These are phyloP conservation scores for Ogataea pignaliae DNA, from an alignment of 805 yeast species.

Conservation along the genomic window DNA sequence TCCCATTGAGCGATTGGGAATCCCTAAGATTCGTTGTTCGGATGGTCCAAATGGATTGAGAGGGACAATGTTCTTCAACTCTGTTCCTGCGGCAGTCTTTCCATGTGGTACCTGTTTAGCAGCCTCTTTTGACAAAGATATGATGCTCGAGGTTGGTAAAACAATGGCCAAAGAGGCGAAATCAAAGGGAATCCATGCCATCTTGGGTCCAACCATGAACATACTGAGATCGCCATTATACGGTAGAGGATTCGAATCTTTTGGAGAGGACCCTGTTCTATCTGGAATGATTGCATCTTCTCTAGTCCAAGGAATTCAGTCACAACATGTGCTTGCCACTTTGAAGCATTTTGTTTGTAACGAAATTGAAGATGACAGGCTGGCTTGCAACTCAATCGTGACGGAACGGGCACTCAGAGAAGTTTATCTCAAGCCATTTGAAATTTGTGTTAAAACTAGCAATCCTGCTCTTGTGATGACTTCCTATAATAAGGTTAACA, in stretches of 20 bases:
- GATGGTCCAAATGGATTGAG: slow-evolving; percentile 50
- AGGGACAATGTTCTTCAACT: slow-evolving; percentile 39
- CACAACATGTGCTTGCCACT: slow-evolving; percentile 48
- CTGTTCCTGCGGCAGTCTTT: slow-evolving; percentile 41
- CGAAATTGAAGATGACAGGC: slow-evolving; percentile 57
- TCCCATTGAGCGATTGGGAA: slow-evolving; percentile 29
- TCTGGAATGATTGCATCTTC: slow-evolving; percentile 44
- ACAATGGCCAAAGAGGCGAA: slow-evolving; percentile 44
- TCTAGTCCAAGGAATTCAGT: slow-evolving; percentile 53
- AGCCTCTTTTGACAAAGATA: slow-evolving; percentile 38
- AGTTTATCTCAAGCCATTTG: slow-evolving; percentile 60
- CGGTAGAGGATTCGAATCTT: slow-evolving; percentile 25
- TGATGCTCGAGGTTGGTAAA: slow-evolving; percentile 36
- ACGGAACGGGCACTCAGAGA: slow-evolving; percentile 64
- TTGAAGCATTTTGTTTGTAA: slow-evolving; percentile 63
- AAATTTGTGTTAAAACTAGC: slow-evolving; percentile 49
- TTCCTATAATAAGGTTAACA: slow-evolving; percentile 59
- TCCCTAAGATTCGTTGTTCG: slow-evolving; percentile 33
- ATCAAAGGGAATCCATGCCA: slow-evolving; percentile 39
- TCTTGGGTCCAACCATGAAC: slow-evolving; percentile 36
- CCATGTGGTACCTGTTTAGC: slow-evolving; percentile 47
- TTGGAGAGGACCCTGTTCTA: slow-evolving; percentile 24
- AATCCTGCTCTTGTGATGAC: slow-evolving; percentile 59
- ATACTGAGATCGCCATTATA: slow-evolving; percentile 44
- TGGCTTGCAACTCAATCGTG: slow-evolving; percentile 43